phyloP scores from a whole-genome alignment of 1,284 basidiomycete genomes.

The Malassezia obtusa region DNA sequence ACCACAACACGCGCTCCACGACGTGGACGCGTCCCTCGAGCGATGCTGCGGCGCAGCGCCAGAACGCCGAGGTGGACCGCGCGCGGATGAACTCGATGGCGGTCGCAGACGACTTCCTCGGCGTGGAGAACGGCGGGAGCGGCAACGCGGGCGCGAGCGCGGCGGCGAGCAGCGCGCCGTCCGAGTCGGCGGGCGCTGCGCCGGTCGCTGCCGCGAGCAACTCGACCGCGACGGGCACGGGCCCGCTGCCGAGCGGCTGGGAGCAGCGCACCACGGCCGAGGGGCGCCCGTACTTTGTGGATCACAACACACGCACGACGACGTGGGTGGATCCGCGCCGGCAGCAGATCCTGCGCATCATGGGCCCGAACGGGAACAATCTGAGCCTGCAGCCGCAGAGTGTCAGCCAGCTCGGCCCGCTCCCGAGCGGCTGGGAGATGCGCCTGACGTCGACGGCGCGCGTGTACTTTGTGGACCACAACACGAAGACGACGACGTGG shows the following conservation, averaged over 20 bases:
- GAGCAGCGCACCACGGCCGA: conserved; percentile 96
- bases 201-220: conserved; percentile 26
- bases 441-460: conserved; percentile 80
- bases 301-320: conserved; percentile 83
- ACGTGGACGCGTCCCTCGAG: conserved; percentile 64
- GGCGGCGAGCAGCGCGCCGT: neutral
- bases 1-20: conserved; percentile 81
- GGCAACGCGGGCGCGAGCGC: conserved; percentile 9
- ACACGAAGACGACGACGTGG: conserved; percentile 87
- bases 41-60: conserved; percentile 32
- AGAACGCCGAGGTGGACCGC: conserved; percentile 37
- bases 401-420: conserved; percentile 79
- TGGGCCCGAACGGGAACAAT: conserved; percentile 72
- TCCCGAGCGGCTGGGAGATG: conserved; percentile 98
- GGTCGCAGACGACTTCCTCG: conserved; percentile 47
- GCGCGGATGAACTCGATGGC: conserved; percentile 41
- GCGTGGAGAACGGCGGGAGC: conserved; percentile 34
- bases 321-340: conserved; percentile 97
- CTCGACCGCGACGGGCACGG: conserved; percentile 66
- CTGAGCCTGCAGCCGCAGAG: conserved; percentile 66
- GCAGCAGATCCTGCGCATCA: conserved; percentile 70
- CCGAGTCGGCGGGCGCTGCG: conserved; percentile 7
- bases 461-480: conserved; percentile 94
- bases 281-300: conserved; percentile 89
- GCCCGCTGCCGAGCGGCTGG: conserved; percentile 86